These are phyloP conservation scores for Sutorius australiensis DNA, from an alignment of 768 basidiomycete species.

Conservation along the genomic window DNA sequence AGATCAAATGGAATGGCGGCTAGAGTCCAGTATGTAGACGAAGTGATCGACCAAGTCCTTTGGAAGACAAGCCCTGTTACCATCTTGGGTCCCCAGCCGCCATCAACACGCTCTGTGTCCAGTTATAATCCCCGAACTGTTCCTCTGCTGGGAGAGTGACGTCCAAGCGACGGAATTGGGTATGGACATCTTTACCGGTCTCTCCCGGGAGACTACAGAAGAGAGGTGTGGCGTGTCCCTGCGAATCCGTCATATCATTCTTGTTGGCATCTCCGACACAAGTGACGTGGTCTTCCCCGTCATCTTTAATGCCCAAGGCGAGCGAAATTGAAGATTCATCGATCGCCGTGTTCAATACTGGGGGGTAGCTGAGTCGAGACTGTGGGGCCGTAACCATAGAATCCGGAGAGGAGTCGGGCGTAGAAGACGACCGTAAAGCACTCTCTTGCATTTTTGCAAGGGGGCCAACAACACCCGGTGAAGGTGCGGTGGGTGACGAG, in stretches of 20 bases:
- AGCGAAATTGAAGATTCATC: constrained; percentile 50
- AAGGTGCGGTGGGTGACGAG: constrained; percentile 28
- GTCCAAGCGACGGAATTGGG: constrained; percentile 27
- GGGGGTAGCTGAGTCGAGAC: constrained; percentile 46
- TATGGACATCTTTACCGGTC: constrained; percentile 17
- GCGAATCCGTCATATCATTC: constrained; percentile 10
- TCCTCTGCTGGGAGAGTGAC: constrained; percentile 36
- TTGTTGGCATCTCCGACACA: constrained; percentile 10
- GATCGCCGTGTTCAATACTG: constrained; percentile 58
- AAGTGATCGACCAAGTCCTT: constrained; percentile 9
- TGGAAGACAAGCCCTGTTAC: constrained; percentile 16
- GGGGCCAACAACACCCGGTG: constrained; percentile 17
- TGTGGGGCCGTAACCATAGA: constrained; percentile 60
- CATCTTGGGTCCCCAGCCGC: constrained; percentile 54
- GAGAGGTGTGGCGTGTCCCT: constrained; percentile 11
- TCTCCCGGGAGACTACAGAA: constrained; percentile 19
- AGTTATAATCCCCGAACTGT: constrained; percentile 50
- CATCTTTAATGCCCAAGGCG: constrained; percentile 27
- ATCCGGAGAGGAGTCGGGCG: constrained; percentile 33
- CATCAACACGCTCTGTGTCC: constrained; percentile 70
- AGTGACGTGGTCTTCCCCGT: constrained; percentile 21
- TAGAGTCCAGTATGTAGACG: constrained; percentile 17
- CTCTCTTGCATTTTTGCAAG: constrained; percentile 14
- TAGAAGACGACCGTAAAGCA: constrained; percentile 23
- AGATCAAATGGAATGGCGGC: constrained; percentile 21